Conservation (phyloP, 208 protist species). For the Trypanosoma avium region DNA sequence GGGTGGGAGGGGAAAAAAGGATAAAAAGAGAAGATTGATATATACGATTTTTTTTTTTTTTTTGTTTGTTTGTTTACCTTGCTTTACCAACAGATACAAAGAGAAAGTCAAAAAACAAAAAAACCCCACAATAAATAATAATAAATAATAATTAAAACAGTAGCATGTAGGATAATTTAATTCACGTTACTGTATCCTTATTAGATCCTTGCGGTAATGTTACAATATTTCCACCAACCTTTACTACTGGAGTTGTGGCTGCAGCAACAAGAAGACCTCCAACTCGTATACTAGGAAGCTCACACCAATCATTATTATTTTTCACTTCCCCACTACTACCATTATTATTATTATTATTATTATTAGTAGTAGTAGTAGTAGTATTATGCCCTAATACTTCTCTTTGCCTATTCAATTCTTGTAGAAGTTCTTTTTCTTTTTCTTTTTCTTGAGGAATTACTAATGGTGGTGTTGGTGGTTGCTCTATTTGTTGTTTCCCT, state of each 20-base stretch:
- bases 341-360: not conserved
- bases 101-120: not conserved
- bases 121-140: not conserved
- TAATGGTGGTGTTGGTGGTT: too few relatives aligned
- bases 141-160: constrained; percentile 4
- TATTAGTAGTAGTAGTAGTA: not conserved
- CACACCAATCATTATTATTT: not conserved
- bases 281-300: constrained; percentile 11
- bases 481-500: too few relatives aligned
- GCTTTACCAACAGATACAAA: not conserved
- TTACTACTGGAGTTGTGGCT: constrained; percentile 17
- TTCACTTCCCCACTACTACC: not conserved
- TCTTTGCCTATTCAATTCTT: not conserved
- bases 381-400: not conserved
- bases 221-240: constrained; percentile 10
- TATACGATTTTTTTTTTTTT: not conserved
- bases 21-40: not conserved
- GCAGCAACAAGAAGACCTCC: constrained; percentile 18
- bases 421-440: not conserved
- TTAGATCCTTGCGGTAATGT: not conserved
- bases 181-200: too few relatives aligned
- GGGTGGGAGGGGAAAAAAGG: too few relatives aligned
- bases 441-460: too few relatives aligned
- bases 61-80: too few relatives aligned
- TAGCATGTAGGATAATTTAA: constrained; percentile 6